phyloP scores from a whole-genome alignment of 495 filamentous ascomycete genomes.

The Hypoxylon lenormandii region DNA sequence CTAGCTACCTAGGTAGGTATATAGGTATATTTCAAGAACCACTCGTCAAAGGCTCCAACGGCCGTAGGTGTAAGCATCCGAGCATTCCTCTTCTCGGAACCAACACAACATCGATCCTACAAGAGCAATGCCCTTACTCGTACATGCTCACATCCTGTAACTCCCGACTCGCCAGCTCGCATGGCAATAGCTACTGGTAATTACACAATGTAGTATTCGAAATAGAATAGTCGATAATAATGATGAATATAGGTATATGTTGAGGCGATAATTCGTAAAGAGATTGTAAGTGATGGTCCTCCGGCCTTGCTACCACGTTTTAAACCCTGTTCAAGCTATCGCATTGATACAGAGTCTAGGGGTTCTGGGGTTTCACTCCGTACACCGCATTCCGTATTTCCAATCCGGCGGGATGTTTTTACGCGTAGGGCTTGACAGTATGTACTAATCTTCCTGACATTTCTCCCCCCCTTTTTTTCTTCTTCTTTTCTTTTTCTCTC shows the following conservation, averaged over 20 bases:
- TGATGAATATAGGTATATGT: slow-evolving; percentile 15
- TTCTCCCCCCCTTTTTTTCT: no score
- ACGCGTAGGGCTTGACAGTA: slow-evolving; percentile 5
- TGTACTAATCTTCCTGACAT: no score
- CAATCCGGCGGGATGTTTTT: slow-evolving; percentile 6
- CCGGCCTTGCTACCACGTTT: slow-evolving; percentile 44
- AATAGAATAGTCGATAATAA: slow-evolving; percentile 6
- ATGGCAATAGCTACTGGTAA: not conserved
- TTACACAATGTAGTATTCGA: slow-evolving; percentile 24
- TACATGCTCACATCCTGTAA: no score
- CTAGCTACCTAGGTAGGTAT: no score
- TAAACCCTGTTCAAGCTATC: slow-evolving; percentile 28
- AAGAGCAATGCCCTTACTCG: no score
- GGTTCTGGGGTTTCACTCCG: not conserved
- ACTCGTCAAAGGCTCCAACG: no score
- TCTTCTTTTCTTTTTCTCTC: no score
- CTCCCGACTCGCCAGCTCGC: no score
- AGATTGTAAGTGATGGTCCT: slow-evolving; percentile 26
- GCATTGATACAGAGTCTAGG: slow-evolving; percentile 15
- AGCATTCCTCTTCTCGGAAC: no score
- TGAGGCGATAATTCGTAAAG: slow-evolving; percentile 12
- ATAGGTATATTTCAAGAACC: no score
- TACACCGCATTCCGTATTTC: not conserved
- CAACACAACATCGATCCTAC: no score
- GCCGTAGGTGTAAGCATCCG: no score